phyloP scores from a whole-genome alignment of 441 rosid species.

The Erodium chrysanthum region DNA sequence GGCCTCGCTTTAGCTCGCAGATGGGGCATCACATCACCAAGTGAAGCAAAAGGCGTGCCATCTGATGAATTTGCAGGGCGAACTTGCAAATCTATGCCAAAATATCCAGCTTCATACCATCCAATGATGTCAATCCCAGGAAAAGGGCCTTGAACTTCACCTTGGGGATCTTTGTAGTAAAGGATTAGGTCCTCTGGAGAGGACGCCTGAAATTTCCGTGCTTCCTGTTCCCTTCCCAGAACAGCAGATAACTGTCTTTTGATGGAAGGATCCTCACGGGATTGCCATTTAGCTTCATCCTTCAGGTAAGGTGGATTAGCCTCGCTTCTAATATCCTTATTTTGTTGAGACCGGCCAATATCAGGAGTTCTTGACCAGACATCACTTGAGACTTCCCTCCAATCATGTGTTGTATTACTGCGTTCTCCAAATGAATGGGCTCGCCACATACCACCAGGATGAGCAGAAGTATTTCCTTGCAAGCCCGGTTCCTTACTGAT shows the following conservation, averaged over 20 bases:
- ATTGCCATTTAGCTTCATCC: constrained; percentile 56
- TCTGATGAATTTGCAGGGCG: constrained; percentile 54
- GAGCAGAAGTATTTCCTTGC: constrained; percentile 37
- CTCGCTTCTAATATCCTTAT: constrained; percentile 37
- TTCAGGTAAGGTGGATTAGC: constrained; percentile 33
- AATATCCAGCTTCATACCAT: constrained; percentile 97
- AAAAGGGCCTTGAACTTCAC: constrained; percentile 92
- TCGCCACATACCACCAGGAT: constrained; percentile 44
- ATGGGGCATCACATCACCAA: constrained; percentile 98
- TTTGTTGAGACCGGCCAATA: constrained; percentile 38
- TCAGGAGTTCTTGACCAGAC: constrained; percentile 36
- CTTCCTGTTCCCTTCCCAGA: constrained; percentile 64
- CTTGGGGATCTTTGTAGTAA: constrained; percentile 89
- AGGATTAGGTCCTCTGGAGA: constrained; percentile 73
- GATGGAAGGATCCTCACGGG: constrained; percentile 45
- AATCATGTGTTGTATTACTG: constrained; percentile 29
- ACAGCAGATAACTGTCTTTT: constrained; percentile 56
- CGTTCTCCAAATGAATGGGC: constrained; percentile 44
- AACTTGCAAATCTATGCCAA: constrained; percentile 88
- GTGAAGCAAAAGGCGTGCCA: constrained; percentile 63
- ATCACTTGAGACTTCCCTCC: constrained; percentile 49
- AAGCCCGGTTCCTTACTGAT: constrained; percentile 31
- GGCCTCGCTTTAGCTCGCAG: constrained; percentile 91
- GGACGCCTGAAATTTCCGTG: constrained; percentile 39
- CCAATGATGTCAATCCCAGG: constrained; percentile 85